Evolutionary conservation across 371 early-diverging fungal genomes (phyloP), one percentile per base, ranked within the genome.

Genomic region (Mortierella sp.): DNA sequence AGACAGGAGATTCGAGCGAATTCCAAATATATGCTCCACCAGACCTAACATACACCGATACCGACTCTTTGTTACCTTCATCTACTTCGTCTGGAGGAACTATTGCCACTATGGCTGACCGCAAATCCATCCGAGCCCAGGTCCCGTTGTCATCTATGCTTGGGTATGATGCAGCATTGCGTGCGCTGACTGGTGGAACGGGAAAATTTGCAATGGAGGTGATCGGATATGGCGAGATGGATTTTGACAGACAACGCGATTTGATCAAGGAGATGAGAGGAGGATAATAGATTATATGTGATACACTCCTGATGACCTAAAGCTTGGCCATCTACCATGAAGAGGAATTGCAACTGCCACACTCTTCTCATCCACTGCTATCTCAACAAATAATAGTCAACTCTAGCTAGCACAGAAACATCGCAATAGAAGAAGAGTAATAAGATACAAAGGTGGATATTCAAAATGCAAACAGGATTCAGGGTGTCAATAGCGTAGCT

Each of bases 141-240:
- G 94, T 94, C 0, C 97, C 97, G 9, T 79, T 98, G 34, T 89
- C 93, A 64, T 88, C 92, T 0, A 89, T 97, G 93, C 79, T 97
- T 0, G 98, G 97, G 0, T 98, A 97, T 66, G 89, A 96, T n/a
- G 91, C 91, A 9, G 86, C 89, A 2, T 79, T 98, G 75, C 86
- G 98, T 51, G 93, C 94, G 28, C 79, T 96, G 77, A 96, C 98
- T 0, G 96, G 92, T 0, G 98, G 98, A 13, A 90, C 91, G 10
- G 96, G 89, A 9, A 84, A 89, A 12, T 94, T 96, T 66, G 86
- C 92, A 7, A 96, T 97, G 96, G 87, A 89, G 47, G 87, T 96
- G n/a, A 85, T 88, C 69, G 96, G 95, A 0, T 96, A 95, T 84
- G 94, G 94, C 3, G 81, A 87, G 32, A 93, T 96, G 93, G 85